phyloP scores from a whole-genome alignment of 441 rosid genomes.

The Adansonia grandidieri region DNA sequence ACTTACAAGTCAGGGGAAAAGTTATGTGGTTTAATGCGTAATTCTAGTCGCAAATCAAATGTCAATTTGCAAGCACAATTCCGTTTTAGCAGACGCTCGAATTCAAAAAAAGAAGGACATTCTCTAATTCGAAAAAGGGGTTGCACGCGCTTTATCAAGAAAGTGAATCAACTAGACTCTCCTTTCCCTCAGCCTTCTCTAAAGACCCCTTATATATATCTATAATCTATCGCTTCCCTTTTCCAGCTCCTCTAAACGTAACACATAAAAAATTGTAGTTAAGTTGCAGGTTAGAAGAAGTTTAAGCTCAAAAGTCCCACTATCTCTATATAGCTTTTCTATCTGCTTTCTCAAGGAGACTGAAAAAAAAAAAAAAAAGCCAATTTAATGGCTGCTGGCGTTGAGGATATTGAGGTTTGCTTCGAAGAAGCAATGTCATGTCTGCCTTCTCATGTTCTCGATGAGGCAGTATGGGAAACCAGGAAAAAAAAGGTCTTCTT shows the following conservation, averaged over 20 bases:
- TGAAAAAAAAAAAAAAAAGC: constrained; percentile 16
- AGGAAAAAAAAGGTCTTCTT: constrained; percentile 36
- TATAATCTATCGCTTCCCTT: background rate
- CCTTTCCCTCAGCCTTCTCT: background rate
- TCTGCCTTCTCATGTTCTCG: constrained; percentile 53
- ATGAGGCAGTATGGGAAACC: constrained; percentile 50
- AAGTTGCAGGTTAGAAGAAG: constrained; percentile 77
- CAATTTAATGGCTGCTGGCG: constrained; percentile 34
- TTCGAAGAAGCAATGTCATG: constrained; percentile 58
- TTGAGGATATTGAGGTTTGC: constrained; percentile 41
- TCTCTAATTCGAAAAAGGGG: background rate
- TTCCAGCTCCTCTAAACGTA: constrained; percentile 20
- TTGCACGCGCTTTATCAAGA: background rate
- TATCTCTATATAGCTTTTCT: constrained; percentile 7
- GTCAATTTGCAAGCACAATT: constrained; percentile 10
- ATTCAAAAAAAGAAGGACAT: background rate
- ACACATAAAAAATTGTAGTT: constrained; percentile 48
- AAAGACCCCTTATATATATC: constrained; percentile 4
- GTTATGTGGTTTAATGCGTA: constrained; percentile 20
- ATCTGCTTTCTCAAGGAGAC: background rate
- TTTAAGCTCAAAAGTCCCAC: constrained; percentile 50
- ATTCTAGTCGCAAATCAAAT: constrained; percentile 27
- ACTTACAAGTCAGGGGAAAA: background rate
- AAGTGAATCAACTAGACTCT: background rate
- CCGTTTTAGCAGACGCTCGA: background rate